These are phyloP conservation scores for Tylopilus sp. DNA, from an alignment of 1,284 basidiomycete species.

Conservation along the genomic window DNA sequence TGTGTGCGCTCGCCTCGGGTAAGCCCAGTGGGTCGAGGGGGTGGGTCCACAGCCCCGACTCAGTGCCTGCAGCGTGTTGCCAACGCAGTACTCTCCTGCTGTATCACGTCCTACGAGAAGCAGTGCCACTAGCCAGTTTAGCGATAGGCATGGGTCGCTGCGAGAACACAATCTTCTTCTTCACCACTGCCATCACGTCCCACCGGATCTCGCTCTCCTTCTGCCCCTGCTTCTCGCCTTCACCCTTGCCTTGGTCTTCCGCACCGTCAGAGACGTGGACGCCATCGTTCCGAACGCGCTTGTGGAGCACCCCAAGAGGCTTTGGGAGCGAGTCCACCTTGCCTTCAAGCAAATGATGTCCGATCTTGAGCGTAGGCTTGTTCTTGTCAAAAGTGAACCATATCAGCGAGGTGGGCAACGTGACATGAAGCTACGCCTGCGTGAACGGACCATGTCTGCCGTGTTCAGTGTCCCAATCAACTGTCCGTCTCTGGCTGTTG, in stretches of 20 bases:
- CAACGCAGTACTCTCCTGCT: conserved; percentile 7
- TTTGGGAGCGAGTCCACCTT: conserved; percentile 74
- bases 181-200: conserved; percentile 58
- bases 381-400: conserved; percentile 41
- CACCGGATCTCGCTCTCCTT: conserved; percentile 31
- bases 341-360: conserved; percentile 87
- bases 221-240: background rate
- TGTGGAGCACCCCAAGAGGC: conserved; percentile 68
- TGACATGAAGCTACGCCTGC: background rate
- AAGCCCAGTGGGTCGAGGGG: conserved; percentile 14
- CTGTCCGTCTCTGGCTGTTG: conserved; percentile 49
- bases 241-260: background rate
- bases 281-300: conserved; percentile 16
- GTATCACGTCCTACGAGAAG: conserved; percentile 9
- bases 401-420: conserved; percentile 10
- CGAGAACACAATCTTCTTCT: conserved; percentile 74
- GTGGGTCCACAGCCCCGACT: background rate
- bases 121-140: conserved; percentile 25
- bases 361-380: conserved; percentile 77
- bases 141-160: conserved; percentile 70
- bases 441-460: conserved; percentile 44
- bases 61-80: conserved; percentile 19
- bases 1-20: background rate
- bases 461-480: conserved; percentile 61
- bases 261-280: background rate